Percentiles rank a stretch among this genome's conserved stretches.
Conservation (phyloP, 352 stramenopile species). For the Phytophthora cajani region DNA sequence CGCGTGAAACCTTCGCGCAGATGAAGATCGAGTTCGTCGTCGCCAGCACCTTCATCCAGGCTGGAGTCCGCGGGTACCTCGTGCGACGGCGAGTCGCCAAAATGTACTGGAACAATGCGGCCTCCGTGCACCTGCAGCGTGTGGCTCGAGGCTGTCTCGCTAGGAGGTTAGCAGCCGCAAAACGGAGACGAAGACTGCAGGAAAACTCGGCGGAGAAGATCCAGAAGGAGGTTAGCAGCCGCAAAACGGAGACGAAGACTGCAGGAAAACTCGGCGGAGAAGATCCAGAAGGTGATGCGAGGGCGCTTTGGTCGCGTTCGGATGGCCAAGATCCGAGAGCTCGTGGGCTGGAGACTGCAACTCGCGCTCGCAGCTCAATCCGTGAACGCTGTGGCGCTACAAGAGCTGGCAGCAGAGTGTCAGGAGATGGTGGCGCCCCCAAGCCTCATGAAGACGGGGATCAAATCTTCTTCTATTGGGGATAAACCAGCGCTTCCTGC, state of each 20-base stretch:
- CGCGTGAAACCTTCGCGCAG: conserved; percentile 55
- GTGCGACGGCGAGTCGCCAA: conserved; percentile 63
- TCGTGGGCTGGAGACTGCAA: conserved; percentile 45
- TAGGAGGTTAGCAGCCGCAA: conserved; percentile 36
- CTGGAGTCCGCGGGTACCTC: conserved; percentile 70
- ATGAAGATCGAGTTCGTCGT: conserved; percentile 77
- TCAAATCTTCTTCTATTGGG: conserved; percentile 5
- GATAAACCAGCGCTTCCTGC: conserved; percentile 39
- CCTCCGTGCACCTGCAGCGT: conserved; percentile 67
- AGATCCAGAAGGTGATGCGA: conserved; percentile 63
- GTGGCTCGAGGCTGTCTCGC: conserved; percentile 62
- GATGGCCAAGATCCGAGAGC: conserved; percentile 58
- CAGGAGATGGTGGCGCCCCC: conserved; percentile 58
- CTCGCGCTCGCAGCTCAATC: conserved; percentile 31
- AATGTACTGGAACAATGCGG: conserved; percentile 71
- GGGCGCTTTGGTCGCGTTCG: conserved; percentile 64
- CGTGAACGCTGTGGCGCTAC: conserved; percentile 35
- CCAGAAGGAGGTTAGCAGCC: conserved; percentile 58
- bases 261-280: conserved; percentile 26
- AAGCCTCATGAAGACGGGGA: conserved; percentile 12
- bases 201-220: conserved; percentile 34
- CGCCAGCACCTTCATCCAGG: conserved; percentile 82
- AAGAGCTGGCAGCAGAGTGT: conserved; percentile 68
- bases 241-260: conserved; percentile 26
- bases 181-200: conserved; percentile 20